Percentiles rank a stretch among this genome's conserved stretches.
phyloP scores from a whole-genome alignment of 2,329 filamentous ascomycete species.

The Penicillium sp. region DNA sequence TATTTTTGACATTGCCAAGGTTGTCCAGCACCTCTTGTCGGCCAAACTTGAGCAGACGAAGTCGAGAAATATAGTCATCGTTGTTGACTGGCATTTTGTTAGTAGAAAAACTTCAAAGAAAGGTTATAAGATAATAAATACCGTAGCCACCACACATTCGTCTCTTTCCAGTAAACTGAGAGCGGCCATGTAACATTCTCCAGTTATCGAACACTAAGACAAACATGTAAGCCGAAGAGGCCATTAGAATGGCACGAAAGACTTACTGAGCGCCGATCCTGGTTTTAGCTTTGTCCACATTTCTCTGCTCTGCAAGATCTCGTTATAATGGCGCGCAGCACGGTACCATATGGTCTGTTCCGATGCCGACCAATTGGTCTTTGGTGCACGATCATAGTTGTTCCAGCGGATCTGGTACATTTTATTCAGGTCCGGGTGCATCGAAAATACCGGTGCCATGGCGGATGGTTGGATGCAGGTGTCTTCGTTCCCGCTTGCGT shows the following conservation, averaged over 20 bases:
- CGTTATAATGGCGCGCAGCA: slow-evolving; percentile 72
- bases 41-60: slow-evolving; percentile 66
- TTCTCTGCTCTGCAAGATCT: slow-evolving; percentile 66
- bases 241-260: background rate
- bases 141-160: slow-evolving; percentile 90
- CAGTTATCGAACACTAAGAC: slow-evolving; percentile 86
- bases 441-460: slow-evolving; percentile 69
- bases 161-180: slow-evolving; percentile 76
- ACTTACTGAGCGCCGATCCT: slow-evolving; percentile 71
- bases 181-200: slow-evolving; percentile 85
- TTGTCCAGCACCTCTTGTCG: slow-evolving; percentile 34
- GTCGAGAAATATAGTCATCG: slow-evolving; percentile 77
- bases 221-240: background rate
- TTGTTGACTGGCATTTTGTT: slow-evolving; percentile 59
- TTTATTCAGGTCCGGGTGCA: slow-evolving; percentile 46
- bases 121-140: slow-evolving; percentile 49
- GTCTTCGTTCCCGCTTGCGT: slow-evolving; percentile 83
- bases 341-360: slow-evolving; percentile 68
- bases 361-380: slow-evolving; percentile 54
- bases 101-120: background rate
- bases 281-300: slow-evolving; percentile 80
- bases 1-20: slow-evolving; percentile 25
- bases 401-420: slow-evolving; percentile 82
- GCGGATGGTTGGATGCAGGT: slow-evolving; percentile 73
- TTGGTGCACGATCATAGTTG: slow-evolving; percentile 76